phyloP scores from a whole-genome alignment of 495 filamentous ascomycete species.

The Penicillium riverlandense region DNA sequence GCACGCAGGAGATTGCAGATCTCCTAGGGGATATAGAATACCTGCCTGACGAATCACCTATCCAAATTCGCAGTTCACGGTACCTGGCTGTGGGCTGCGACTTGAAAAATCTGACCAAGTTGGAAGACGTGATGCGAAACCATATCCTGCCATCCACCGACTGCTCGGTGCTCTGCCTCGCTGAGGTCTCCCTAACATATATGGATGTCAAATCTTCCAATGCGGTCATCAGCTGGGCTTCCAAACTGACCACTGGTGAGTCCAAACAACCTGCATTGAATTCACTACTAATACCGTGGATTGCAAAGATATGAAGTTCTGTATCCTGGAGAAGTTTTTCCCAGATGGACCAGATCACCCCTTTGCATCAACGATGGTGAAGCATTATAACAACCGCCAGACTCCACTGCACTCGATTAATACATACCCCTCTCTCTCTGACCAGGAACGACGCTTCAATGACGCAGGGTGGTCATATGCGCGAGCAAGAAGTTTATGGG shows the following conservation, averaged over 20 bases:
- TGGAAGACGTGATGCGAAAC: constrained; percentile 48
- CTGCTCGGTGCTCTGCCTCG: constrained; percentile 66
- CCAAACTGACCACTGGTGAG: constrained; percentile 54
- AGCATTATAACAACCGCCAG: constrained; percentile 72
- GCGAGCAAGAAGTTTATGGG: constrained; percentile 61
- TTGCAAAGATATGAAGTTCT: constrained; percentile 50
- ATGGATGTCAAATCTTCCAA: constrained; percentile 76
- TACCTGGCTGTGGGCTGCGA: constrained; percentile 83
- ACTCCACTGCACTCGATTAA: constrained; percentile 68
- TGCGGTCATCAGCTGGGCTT: constrained; percentile 63
- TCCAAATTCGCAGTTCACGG: constrained; percentile 54
- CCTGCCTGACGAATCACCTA: constrained; percentile 30
- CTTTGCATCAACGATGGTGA: constrained; percentile 82
- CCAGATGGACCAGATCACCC: constrained; percentile 71
- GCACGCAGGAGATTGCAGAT: constrained; percentile 49
- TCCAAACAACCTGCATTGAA: not conserved
- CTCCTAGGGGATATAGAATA: constrained; percentile 44
- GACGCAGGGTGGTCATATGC: constrained; percentile 57
- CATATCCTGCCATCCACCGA: constrained; percentile 44
- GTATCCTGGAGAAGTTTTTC: constrained; percentile 82
- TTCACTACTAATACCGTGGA: not conserved
- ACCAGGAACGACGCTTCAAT: constrained; percentile 61
- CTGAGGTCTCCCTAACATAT: constrained; percentile 87
- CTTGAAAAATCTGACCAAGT: constrained; percentile 53
- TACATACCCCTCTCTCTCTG: constrained; percentile 55